These are phyloP conservation scores for Monilinia laxa DNA, from an alignment of 2,329 filamentous ascomycete genomes.

Conservation along the genomic window DNA sequence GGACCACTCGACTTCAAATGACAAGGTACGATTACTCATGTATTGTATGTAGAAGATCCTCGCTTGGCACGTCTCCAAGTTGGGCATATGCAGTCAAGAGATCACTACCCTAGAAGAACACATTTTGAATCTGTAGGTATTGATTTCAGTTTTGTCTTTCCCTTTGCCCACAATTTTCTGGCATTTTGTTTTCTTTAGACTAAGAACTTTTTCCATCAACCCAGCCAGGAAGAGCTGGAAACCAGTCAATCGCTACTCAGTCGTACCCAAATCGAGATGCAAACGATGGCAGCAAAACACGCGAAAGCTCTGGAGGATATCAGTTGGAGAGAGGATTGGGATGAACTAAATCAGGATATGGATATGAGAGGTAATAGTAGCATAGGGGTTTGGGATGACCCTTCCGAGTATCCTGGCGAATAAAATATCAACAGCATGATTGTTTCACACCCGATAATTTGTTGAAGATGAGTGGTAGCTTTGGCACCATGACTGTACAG, in stretches of 20 bases:
- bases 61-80: conserved; percentile 56
- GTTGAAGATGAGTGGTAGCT: not conserved
- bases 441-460: not conserved
- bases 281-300: conserved; percentile 61
- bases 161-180: conserved; percentile 32
- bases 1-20: not conserved
- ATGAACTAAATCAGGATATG: conserved; percentile 47
- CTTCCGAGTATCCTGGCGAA: not conserved
- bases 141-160: not conserved
- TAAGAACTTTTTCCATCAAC: conserved; percentile 3
- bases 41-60: conserved; percentile 55
- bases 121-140: conserved; percentile 54
- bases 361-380: conserved; percentile 20
- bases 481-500: not conserved
- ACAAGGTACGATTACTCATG: not conserved
- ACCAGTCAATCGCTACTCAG: conserved; percentile 60
- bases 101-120: conserved; percentile 61
- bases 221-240: conserved; percentile 55
- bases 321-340: conserved; percentile 62
- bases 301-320: conserved; percentile 47
- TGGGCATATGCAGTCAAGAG: conserved; percentile 56
- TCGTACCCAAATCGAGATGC: conserved; percentile 61
- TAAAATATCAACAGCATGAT: conserved; percentile 2
- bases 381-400: conserved; percentile 14
- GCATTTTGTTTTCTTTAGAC: conserved; percentile 17